Base-by-base conservation (phyloP, 2,329 filamentous ascomycete genomes). In the Pleomassaria siparia region DNA sequence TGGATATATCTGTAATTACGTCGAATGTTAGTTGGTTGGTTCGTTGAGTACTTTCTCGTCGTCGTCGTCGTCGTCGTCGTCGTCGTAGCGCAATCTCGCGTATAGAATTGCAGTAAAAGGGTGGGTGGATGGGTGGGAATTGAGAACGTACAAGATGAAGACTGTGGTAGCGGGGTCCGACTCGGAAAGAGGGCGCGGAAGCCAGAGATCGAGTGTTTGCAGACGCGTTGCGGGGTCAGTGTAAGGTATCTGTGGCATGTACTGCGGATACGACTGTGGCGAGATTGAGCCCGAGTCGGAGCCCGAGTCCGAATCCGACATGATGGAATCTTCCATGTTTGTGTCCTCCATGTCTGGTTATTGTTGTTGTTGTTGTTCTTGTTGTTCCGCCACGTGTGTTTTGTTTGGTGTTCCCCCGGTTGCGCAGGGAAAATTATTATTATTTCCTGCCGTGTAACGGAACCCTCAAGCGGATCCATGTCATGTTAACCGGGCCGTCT, bases 171-270 rank as follows among this genome's bases (percentile, higher is more conserved):
- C 33, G 8, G 53, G 28, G 22, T 54, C 36, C n/a, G 52, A 59
- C 26, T 58, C 43, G 4, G 50, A 42, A 13, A 60, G 56, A 0
- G 67, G 65, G 1, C 64, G 58, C 11, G 73, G 73, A 1, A 76
- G 67, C 62, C 70, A 76, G 26, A 74, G 47, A 45, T 74, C 69
- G 9, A 76, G 59, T 0, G 71, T 76, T 51, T 76, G 74, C 16
- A 76, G 68, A 11, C 43, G 56, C 30, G 60, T 59, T 7, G 57
- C 39, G 6, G 56, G 49, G 26, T 47, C 39, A 29, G 54, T 60
- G 56, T 72, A 72, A 7, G 62, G 59, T 30, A 67, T 43, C 28
- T 16, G 25, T 3, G 22, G 24, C 22, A 20, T 40, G 24, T 26
- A 40, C 5, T 26, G 4, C 11, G 37, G 37, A 24, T 40, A 40